Evolutionary conservation across 208 protist genomes (phyloP).

Genomic region (Lotmaria passim): DNA sequence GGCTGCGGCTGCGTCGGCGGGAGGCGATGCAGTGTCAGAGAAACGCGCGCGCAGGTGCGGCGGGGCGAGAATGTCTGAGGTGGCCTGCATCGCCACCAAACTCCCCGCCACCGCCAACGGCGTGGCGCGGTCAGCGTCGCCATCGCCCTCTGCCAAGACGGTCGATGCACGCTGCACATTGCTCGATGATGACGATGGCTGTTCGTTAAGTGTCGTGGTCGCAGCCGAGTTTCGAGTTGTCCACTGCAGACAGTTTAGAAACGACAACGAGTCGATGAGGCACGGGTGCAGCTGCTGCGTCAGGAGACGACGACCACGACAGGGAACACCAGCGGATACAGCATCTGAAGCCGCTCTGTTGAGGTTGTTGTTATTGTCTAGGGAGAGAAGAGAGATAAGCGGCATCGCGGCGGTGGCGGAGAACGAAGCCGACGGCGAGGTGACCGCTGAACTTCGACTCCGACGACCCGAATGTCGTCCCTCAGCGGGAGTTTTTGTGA

Average conservation of each 20-base stretch:
- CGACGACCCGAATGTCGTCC: too few species aligned
- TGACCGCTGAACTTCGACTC: not conserved
- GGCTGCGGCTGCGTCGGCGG: not conserved
- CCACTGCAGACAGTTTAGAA: conserved; percentile 79
- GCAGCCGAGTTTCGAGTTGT: conserved; percentile 3
- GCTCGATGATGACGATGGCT: not conserved
- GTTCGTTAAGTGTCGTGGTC: not conserved
- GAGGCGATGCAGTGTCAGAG: not conserved
- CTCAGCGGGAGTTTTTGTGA: not conserved
- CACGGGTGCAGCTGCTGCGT: conserved; percentile 43
- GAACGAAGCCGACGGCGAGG: not conserved
- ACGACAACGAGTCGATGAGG: conserved; percentile 48
- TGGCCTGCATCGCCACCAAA: conserved; percentile 34
- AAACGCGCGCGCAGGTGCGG: conserved; percentile 15
- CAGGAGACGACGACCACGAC: conserved; percentile 1
- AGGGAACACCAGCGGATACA: not conserved
- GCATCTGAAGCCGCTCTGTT: too few species aligned
- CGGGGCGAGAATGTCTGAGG: conserved; percentile 18
- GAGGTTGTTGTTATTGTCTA: not conserved
- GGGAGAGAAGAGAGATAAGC: conserved; percentile 22
- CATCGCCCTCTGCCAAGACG: not conserved
- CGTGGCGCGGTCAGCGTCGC: conserved; percentile 15
- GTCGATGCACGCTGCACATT: not conserved
- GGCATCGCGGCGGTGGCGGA: conserved; percentile 4
- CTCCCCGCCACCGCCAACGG: conserved; percentile 70